Base-by-base conservation (phyloP, 2,329 filamentous ascomycete genomes). In the Fusarium graminum region DNA sequence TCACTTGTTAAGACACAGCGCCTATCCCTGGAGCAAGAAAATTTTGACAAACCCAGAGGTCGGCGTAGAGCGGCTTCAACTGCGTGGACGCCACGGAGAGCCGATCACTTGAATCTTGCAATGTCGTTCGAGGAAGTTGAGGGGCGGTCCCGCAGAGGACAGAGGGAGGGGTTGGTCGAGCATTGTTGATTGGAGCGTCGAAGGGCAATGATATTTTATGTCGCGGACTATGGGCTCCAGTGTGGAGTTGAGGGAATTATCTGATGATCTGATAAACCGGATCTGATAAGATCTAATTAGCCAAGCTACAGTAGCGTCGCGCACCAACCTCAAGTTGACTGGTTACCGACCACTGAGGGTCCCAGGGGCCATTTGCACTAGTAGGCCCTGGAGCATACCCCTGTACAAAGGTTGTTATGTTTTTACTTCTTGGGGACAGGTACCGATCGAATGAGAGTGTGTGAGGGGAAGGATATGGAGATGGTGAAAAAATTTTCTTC, bases 211-310 rank as follows among this genome's bases (percentile, higher is more conserved):
- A 64, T 34, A 54, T 30, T 36, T 16, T n/a, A 40, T 52, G 34
- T 32, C 49, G 46, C 55, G 44, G 59, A 59, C 53, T 56, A 58
- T 41, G 50, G 28, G 57, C 54, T 59, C 47, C 56, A 52, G 52
- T 63, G 75, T 76, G 76, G 74, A 71, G 74, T 74, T 73, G 79
- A 79, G 79, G 75, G 75, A 77, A 77, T 79, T 81, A 84, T 83
- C 82, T 81, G 81, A 83, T 84, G 76, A 85, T 85, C 83, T 82
- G 82, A 84, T 85, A 84, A 84, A 81, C 74, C 71, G 76, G 75
- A 78, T 78, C 77, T 72, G 76, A 79, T 78, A 79, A 79, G 75
- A 79, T 78, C 73, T 71, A 71, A 70, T 61, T 63, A 68, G 59
- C 59, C 58, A 54, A 61, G 41, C 52, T 55, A 55, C 52, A 68